These are phyloP conservation scores for Amaranthus tricolor DNA, from an alignment of 179 eudicot genomes.

Conservation along the genomic window DNA sequence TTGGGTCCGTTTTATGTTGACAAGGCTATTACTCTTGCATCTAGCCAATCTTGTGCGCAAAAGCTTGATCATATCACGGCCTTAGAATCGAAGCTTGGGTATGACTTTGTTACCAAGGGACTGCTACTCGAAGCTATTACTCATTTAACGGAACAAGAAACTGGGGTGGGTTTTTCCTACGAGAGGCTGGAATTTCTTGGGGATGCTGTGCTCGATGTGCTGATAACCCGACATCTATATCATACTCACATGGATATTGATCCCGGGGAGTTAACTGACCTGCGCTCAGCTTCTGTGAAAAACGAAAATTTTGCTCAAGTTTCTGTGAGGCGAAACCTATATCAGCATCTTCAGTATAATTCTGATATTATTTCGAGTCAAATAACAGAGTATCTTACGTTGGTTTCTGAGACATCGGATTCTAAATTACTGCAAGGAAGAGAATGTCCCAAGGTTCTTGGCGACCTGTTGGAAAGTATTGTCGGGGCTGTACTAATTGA, in stretches of 20 bases:
- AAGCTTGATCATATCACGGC: conserved; percentile 47
- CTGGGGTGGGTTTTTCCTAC: conserved; percentile 53
- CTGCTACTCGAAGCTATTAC: conserved; percentile 85
- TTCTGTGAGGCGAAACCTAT: conserved; percentile 61
- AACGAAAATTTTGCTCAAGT: conserved; percentile 84
- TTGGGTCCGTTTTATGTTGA: conserved; percentile 56
- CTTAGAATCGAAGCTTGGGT: conserved; percentile 71
- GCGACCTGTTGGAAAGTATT: conserved; percentile 89
- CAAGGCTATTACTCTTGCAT: conserved; percentile 60
- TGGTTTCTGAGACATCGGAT: conserved; percentile 41
- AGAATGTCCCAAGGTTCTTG: conserved; percentile 85
- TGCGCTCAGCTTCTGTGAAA: conserved; percentile 94
- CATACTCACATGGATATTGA: conserved; percentile 62
- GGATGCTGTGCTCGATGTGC: conserved; percentile 84
- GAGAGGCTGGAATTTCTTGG: conserved; percentile 98
- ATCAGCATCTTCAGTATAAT: conserved; percentile 68
- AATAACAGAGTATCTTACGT: conserved; percentile 51
- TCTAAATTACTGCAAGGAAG: conserved; percentile 39
- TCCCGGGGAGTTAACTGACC: conserved; percentile 89
- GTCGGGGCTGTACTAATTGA: conserved; percentile 88
- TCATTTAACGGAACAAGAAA: conserved; percentile 48
- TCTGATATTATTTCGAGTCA: conserved; percentile 51
- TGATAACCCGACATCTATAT: conserved; percentile 74
- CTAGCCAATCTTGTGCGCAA: conserved; percentile 44
- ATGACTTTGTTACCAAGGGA: conserved; percentile 66